Evolutionary conservation across 495 filamentous ascomycete genomes (phyloP).

Genomic region (Talaromyces liani): DNA sequence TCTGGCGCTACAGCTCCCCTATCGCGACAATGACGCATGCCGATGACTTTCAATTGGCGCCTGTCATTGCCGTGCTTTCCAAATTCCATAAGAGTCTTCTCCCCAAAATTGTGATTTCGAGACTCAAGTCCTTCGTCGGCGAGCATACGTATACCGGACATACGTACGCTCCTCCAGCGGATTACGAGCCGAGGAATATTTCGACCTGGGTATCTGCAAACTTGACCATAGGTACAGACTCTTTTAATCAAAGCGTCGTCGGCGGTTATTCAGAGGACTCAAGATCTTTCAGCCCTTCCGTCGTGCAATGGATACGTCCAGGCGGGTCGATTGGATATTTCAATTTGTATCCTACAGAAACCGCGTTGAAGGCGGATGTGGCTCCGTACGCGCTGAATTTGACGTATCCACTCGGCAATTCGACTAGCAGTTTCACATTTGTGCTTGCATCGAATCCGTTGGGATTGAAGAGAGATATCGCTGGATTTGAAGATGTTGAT

Average conservation of each 20-base stretch:
- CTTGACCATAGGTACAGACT: conserved; percentile 31
- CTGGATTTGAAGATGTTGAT: conserved; percentile 19
- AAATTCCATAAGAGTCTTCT: conserved; percentile 22
- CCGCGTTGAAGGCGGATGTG: conserved; percentile 23
- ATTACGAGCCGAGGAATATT: conserved; percentile 31
- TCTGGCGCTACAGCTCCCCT: conserved; percentile 9
- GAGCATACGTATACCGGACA: conserved; percentile 27
- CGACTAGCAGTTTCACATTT: conserved; percentile 14
- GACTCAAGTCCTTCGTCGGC: conserved; percentile 23
- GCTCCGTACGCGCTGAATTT: conserved; percentile 21
- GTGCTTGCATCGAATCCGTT: conserved; percentile 1
- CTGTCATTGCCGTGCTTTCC: conserved; percentile 25
- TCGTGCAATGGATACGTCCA: conserved; percentile 32
- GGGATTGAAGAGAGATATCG: conserved; percentile 13
- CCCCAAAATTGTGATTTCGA: conserved; percentile 10
- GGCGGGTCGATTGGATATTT: conserved; percentile 12
- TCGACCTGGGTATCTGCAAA: conserved; percentile 30
- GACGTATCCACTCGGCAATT: conserved; percentile 26
- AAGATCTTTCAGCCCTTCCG: conserved; percentile 28
- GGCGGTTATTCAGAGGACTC: conserved; percentile 27
- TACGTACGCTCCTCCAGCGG: conserved; percentile 31
- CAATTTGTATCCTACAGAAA: conserved; percentile 24
- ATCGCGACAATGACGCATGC: conserved; percentile 27
- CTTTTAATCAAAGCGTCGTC: conserved; percentile 26
- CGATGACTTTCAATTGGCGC: conserved; percentile 31